Evolutionary conservation across 495 filamentous ascomycete genomes (phyloP), one percentile per base, ranked within the genome.

Genomic region (Lasiosphaeriaceae sp.): DNA sequence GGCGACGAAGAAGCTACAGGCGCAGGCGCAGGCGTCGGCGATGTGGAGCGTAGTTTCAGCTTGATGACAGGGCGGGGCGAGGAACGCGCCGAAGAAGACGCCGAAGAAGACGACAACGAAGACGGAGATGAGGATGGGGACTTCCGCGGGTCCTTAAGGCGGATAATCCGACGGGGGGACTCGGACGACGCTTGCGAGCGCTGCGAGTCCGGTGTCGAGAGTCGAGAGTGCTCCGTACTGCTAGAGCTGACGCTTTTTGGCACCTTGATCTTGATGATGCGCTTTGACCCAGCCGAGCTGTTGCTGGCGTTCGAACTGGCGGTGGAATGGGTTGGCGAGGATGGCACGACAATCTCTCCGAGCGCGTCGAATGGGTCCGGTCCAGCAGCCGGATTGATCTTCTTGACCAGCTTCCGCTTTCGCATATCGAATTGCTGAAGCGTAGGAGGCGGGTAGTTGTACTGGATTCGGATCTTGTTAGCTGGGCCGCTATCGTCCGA

Each of bases 221-320:
- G 24, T 7, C 59, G 48, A 16, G 58, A 59, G 21, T 26, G 50
- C 19, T 53, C 55, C 14, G 37, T 31, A 26, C 22, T 43, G 24
- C 37, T 31, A 24, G 45, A 43, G 29, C 43, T 16, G 41, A n/a
- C 26, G 45, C 55, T 47, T 14, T 31, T 20, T 7, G 55, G 44
- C 16, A 65, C 43, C 17, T 54, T 46, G 45, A 67, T 61, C 55
- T 56, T 65, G 53, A 65, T 67, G 34, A 65, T 53, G 2, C 55
- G 55, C 12, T 50, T 61, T 2, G 55, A 52, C 21, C 61, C 50
- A 21, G 45, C 46, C 0, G 60, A 60, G 50, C 48, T 63, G 23
- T 17, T 51, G 58, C 22, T 51, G 58, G 39, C 50, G 50, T 55
- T 64, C 29, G 41, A 17, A 43, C 43, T 35, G 45, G 26, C 29